A percentile compares a stretch with the other conserved stretches of the same genome.
Evolutionary conservation across 2,329 filamentous ascomycete genomes (phyloP).

Genomic region (Fusarium xyrophilum): DNA sequence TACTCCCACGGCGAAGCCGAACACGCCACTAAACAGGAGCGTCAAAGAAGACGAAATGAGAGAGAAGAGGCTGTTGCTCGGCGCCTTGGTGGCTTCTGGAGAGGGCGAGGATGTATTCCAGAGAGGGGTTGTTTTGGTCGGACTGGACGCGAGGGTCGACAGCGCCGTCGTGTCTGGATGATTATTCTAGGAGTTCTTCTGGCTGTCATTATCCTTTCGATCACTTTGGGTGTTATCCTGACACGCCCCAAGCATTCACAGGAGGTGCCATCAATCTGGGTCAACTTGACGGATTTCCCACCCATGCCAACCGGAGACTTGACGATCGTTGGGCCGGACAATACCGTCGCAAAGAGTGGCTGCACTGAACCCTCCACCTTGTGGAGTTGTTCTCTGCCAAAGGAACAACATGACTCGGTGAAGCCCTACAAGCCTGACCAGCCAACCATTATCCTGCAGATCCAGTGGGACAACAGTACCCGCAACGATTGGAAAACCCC

Average conservation of each 20-base stretch:
- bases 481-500: constrained; percentile 57
- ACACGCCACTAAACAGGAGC: constrained; percentile 55
- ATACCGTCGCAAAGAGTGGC: constrained; percentile 66
- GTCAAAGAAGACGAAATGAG: constrained; percentile 63
- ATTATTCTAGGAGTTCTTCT: constrained; percentile 59
- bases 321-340: constrained; percentile 77
- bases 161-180: constrained; percentile 67
- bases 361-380: constrained; percentile 76
- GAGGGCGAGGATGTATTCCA: constrained; percentile 68
- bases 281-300: constrained; percentile 86
- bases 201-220: constrained; percentile 61
- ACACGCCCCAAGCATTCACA: constrained; percentile 38
- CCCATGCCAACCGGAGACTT: constrained; percentile 84
- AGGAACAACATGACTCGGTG: constrained; percentile 72
- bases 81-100: constrained; percentile 68
- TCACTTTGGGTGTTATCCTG: constrained; percentile 66
- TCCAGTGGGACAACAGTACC: constrained; percentile 72
- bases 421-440: constrained; percentile 69
- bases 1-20: constrained; percentile 53
- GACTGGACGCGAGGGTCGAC: constrained; percentile 67
- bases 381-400: constrained; percentile 88
- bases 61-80: constrained; percentile 69
- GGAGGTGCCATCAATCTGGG: constrained; percentile 64
- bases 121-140: constrained; percentile 70
- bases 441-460: constrained; percentile 82